These are phyloP conservation scores for Coemansia sp. DNA, from an alignment of 192 early-diverging fungal genomes.

Conservation along the genomic window DNA sequence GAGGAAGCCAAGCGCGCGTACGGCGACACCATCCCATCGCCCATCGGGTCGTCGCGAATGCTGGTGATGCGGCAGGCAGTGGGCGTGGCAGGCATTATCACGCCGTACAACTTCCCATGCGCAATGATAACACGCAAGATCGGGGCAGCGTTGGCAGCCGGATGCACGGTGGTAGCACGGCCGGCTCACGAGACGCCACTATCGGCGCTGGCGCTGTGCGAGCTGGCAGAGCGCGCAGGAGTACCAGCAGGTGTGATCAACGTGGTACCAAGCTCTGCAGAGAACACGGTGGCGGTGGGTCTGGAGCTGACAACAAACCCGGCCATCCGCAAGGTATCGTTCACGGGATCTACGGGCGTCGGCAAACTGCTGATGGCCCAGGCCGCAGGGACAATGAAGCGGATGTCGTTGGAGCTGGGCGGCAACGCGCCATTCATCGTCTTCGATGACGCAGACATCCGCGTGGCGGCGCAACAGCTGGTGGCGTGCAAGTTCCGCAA, in stretches of 20 bases:
- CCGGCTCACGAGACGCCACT: constrained; percentile 62
- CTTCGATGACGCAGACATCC: constrained; percentile 55
- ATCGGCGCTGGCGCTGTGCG: constrained; percentile 56
- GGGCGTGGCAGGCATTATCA: constrained; percentile 71
- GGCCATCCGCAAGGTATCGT: constrained; percentile 56
- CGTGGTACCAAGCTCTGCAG: constrained; percentile 49
- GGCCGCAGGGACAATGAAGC: constrained; percentile 54
- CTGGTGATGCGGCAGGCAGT: constrained; percentile 76
- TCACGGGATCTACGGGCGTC: constrained; percentile 58
- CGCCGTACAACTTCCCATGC: constrained; percentile 83
- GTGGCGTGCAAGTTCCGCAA: constrained; percentile 61
- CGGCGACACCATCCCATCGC: constrained; percentile 75
- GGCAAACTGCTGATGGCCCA: constrained; percentile 56
- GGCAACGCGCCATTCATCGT: constrained; percentile 63
- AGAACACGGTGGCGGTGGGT: constrained; percentile 52
- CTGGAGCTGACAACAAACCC: constrained; percentile 48
- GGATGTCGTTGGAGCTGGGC: constrained; percentile 59
- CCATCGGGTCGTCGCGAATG: constrained; percentile 55
- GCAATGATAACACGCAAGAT: constrained; percentile 71
- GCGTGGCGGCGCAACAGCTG: constrained; percentile 36
- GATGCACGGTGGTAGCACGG: constrained; percentile 54
- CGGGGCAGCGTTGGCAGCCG: constrained; percentile 50
- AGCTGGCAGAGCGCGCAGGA: constrained; percentile 53
- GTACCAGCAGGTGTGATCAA: constrained; percentile 57
- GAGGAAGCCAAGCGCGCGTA: constrained; percentile 79